These are phyloP conservation scores for Penicillium ucsense DNA, from an alignment of 495 filamentous ascomycete species.

Conservation along the genomic window DNA sequence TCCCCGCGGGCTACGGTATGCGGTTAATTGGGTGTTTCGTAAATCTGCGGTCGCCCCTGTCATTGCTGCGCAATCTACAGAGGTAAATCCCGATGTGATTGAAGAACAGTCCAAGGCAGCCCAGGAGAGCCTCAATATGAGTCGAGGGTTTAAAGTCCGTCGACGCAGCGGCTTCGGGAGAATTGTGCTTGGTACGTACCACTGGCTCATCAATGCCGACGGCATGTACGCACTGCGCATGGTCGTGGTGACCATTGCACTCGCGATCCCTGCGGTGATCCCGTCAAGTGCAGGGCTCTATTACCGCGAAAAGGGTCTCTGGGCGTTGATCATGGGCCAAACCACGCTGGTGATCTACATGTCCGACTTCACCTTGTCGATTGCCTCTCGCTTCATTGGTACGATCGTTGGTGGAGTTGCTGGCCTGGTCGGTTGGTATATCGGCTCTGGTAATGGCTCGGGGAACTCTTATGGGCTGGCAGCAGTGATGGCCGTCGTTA, in stretches of 20 bases:
- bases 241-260: constrained; percentile 33
- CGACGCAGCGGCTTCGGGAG: constrained; percentile 14
- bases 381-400: constrained; percentile 22
- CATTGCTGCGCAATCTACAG: constrained; percentile 1
- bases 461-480: constrained; percentile 36
- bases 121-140: constrained; percentile 22
- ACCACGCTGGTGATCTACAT: constrained; percentile 34
- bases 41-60: constrained; percentile 11
- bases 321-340: constrained; percentile 40
- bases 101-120: constrained; percentile 16
- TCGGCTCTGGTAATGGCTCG: constrained; percentile 31
- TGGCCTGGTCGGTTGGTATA: constrained; percentile 37
- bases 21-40: constrained; percentile 12
- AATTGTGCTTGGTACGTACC: constrained; percentile 16
- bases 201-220: constrained; percentile 25
- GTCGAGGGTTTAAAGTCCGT: constrained; percentile 16
- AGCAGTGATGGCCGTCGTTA: constrained; percentile 25
- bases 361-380: constrained; percentile 33
- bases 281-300: constrained; percentile 34
- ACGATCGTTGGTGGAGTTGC: constrained; percentile 31
- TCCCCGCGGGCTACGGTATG: constrained; percentile 18
- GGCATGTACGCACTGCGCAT: constrained; percentile 30
- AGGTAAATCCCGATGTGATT: constrained; percentile 15
- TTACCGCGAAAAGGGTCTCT: constrained; percentile 36
- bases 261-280: constrained; percentile 28